Conservation (phyloP, 495 filamentous ascomycete species). For the Hyaloscypha finlandica region DNA sequence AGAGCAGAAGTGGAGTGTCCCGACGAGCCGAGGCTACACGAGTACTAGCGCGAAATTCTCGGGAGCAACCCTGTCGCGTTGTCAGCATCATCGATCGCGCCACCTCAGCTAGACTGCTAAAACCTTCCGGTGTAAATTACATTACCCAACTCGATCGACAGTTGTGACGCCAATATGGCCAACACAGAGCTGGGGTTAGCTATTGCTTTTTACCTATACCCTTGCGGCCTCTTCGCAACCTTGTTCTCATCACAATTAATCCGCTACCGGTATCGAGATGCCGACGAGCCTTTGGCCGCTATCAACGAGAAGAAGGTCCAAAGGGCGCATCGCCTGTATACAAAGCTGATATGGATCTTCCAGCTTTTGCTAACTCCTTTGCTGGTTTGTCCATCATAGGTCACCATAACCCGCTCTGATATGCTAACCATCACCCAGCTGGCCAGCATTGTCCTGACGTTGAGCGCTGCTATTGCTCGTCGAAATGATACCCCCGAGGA, state of each 20-base stretch:
- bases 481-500: slow-evolving; percentile 22
- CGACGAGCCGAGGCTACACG: background rate
- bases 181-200: slow-evolving; percentile 31
- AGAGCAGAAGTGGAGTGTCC: too few relatives aligned
- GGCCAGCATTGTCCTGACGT: slow-evolving; percentile 32
- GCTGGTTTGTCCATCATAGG: slow-evolving; percentile 22
- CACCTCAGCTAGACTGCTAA: background rate
- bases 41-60: slow-evolving; percentile 7
- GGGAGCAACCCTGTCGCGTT: slow-evolving; percentile 5
- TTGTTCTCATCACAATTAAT: slow-evolving; percentile 34
- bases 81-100: slow-evolving; percentile 10
- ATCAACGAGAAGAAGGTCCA: slow-evolving; percentile 31
- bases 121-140: slow-evolving; percentile 9
- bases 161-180: slow-evolving; percentile 8
- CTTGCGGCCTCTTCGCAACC: slow-evolving; percentile 33
- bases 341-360: slow-evolving; percentile 32
- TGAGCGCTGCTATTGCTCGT: slow-evolving; percentile 28
- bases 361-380: slow-evolving; percentile 32
- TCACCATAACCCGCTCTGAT: background rate
- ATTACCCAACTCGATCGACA: slow-evolving; percentile 17
- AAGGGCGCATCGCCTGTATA: slow-evolving; percentile 33
- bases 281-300: slow-evolving; percentile 13
- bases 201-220: slow-evolving; percentile 38
- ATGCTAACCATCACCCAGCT: slow-evolving; percentile 25
- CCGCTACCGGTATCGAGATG: slow-evolving; percentile 33